A percentile compares a stretch with the other conserved stretches of the same genome.
Conservation (phyloP, 1,284 basidiomycete species). For the Fomitopsis betulina region DNA sequence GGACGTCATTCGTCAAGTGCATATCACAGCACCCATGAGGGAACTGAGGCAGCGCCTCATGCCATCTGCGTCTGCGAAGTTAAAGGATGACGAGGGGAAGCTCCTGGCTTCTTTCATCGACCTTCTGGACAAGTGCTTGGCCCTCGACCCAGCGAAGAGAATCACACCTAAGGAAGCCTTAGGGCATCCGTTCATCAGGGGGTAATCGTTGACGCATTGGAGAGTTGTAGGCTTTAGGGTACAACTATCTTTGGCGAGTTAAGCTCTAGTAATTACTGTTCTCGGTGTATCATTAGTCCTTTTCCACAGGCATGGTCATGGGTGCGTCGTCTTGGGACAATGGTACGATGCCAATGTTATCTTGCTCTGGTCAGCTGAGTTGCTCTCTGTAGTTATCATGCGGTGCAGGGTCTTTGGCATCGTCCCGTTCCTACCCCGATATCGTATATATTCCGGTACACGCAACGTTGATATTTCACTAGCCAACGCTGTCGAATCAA, state of each 20-base stretch:
- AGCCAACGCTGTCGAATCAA: not conserved
- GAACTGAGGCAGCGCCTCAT: slow-evolving; percentile 83
- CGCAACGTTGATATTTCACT: not conserved
- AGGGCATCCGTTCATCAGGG: slow-evolving; percentile 81
- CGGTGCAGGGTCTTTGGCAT: not conserved
- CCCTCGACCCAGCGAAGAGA: slow-evolving; percentile 85
- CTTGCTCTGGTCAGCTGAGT: not conserved
- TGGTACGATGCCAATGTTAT: not conserved
- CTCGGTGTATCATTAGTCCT: not conserved
- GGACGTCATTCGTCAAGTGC: slow-evolving; percentile 80
- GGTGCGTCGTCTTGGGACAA: not conserved
- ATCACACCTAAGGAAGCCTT: slow-evolving; percentile 88
- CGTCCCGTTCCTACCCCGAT: not conserved
- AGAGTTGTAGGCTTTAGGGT: not conserved
- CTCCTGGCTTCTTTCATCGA: slow-evolving; percentile 85
- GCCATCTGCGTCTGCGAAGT: slow-evolving; percentile 71
- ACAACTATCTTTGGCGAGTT: not conserved
- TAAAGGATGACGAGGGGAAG: slow-evolving; percentile 88
- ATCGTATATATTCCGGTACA: not conserved
- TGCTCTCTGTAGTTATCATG: not conserved
- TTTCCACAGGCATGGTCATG: not conserved
- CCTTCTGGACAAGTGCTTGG: slow-evolving; percentile 87
- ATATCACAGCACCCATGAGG: slow-evolving; percentile 78
- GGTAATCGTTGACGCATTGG: slow-evolving; percentile 29
- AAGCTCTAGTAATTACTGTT: not conserved